These are phyloP conservation scores for Aspergillus udagawae DNA, from an alignment of 2,329 filamentous ascomycete species.

Conservation along the genomic window DNA sequence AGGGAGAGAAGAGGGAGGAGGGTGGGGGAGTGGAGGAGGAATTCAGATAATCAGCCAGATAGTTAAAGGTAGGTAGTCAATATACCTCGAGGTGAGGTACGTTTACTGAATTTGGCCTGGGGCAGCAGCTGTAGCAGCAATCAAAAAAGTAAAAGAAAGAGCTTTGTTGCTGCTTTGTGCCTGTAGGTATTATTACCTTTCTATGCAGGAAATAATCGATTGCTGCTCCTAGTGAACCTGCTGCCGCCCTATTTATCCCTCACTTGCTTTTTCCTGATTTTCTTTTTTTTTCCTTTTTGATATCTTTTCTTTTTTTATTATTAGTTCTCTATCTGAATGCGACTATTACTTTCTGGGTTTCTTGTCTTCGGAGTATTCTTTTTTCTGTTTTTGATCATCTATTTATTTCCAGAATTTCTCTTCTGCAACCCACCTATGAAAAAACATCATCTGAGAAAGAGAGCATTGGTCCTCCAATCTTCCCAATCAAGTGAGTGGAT, in stretches of 20 bases:
- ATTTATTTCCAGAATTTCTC: background rate
- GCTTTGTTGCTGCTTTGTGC: background rate
- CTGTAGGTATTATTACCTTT: constrained; percentile 1
- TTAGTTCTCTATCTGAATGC: background rate
- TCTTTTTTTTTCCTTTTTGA: background rate
- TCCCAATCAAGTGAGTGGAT: constrained; percentile 1
- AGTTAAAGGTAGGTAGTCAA: background rate
- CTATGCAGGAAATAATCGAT: background rate
- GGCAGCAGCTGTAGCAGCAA: background rate
- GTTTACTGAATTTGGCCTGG: background rate
- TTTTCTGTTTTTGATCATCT: background rate
- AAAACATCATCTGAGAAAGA: background rate
- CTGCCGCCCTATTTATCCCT: constrained; percentile 1
- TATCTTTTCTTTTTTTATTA: background rate
- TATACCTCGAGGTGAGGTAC: background rate
- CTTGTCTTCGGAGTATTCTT: background rate
- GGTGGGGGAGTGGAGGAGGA: background rate
- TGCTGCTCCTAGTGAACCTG: background rate
- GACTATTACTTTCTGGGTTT: background rate
- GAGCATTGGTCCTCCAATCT: background rate
- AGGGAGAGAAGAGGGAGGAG: background rate
- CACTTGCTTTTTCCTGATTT: background rate
- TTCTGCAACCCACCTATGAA: background rate
- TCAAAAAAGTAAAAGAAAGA: background rate
- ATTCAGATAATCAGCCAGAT: background rate